Conservation (phyloP, 768 basidiomycete species). For the Chalciporus sphaerocephalus region DNA sequence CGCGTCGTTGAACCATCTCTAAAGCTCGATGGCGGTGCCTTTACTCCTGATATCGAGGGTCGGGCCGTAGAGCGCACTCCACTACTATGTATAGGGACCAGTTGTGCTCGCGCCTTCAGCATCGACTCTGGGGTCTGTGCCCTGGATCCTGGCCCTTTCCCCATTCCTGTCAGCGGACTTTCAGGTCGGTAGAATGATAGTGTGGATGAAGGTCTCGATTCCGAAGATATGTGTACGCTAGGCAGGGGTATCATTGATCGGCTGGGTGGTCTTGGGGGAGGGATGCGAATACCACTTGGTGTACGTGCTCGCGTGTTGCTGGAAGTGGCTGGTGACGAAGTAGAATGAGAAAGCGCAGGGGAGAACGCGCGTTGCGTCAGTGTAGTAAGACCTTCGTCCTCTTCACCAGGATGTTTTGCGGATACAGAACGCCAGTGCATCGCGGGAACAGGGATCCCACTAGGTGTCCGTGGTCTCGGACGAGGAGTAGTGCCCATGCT, state of each 20-base stretch:
- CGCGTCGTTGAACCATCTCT: slow-evolving; percentile 53
- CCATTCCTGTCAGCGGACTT: slow-evolving; percentile 42
- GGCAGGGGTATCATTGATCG: slow-evolving; percentile 83
- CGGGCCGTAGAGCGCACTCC: slow-evolving; percentile 37
- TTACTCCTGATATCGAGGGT: slow-evolving; percentile 37
- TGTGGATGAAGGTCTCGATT: slow-evolving; percentile 66
- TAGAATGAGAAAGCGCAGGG: slow-evolving; percentile 46
- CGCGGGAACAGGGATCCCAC: slow-evolving; percentile 67
- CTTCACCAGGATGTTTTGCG: slow-evolving; percentile 41
- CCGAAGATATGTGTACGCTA: slow-evolving; percentile 61
- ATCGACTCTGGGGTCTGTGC: slow-evolving; percentile 69
- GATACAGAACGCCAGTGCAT: slow-evolving; percentile 48
- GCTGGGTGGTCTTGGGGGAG: slow-evolving; percentile 72
- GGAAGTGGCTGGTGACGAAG: slow-evolving; percentile 37
- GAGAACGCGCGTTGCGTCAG: slow-evolving; percentile 62
- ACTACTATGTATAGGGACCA: slow-evolving; percentile 47
- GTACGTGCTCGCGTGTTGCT: slow-evolving; percentile 31
- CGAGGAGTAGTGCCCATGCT: slow-evolving; percentile 47
- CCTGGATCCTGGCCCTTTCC: slow-evolving; percentile 35
- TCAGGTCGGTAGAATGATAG: slow-evolving; percentile 64
- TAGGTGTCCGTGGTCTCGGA: slow-evolving; percentile 74
- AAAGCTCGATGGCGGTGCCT: slow-evolving; percentile 73
- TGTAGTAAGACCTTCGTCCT: slow-evolving; percentile 40
- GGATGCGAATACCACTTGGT: slow-evolving; percentile 40
- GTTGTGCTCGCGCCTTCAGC: slow-evolving; percentile 56